These are phyloP conservation scores for Juglanconis oblonga DNA, from an alignment of 2,329 filamentous ascomycete genomes.

Conservation along the genomic window DNA sequence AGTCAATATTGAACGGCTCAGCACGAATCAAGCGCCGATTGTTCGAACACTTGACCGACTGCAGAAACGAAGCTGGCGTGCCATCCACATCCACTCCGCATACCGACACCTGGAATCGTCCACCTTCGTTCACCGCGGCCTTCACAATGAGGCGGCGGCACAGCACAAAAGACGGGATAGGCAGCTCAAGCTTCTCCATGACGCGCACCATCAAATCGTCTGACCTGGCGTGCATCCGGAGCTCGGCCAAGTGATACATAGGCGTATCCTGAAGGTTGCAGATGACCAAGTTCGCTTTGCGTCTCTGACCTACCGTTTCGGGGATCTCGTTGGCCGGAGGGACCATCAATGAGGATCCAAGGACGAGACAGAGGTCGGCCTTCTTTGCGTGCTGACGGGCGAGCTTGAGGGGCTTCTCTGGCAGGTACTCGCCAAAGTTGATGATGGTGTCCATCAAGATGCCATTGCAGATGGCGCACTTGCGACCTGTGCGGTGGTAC, in stretches of 20 bases:
- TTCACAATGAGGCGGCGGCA: slow-evolving; percentile 31
- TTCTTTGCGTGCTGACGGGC: slow-evolving; percentile 35
- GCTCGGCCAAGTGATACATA: slow-evolving; percentile 30
- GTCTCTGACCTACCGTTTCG: slow-evolving; percentile 29
- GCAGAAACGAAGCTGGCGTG: slow-evolving; percentile 38
- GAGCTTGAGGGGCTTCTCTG: slow-evolving; percentile 27
- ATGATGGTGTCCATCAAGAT: slow-evolving; percentile 41
- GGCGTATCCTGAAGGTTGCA: slow-evolving; percentile 46
- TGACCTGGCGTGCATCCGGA: slow-evolving; percentile 34
- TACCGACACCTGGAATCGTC: slow-evolving; percentile 28
- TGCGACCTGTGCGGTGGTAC: slow-evolving; percentile 46
- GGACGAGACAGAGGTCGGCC: slow-evolving; percentile 43
- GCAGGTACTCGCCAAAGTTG: slow-evolving; percentile 41
- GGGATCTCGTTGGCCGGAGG: slow-evolving; percentile 40
- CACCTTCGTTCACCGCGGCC: slow-evolving; percentile 20
- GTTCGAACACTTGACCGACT: slow-evolving; percentile 36
- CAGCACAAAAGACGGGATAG: slow-evolving; percentile 37
- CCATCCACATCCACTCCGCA: slow-evolving; percentile 38
- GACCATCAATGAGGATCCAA: slow-evolving; percentile 44
- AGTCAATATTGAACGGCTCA: slow-evolving; percentile 37
- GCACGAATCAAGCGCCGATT: slow-evolving; percentile 31
- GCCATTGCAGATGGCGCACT: slow-evolving; percentile 37
- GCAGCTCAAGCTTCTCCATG: slow-evolving; percentile 36
- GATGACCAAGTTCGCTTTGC: slow-evolving; percentile 34
- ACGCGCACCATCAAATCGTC: slow-evolving; percentile 38